Conservation (phyloP, 805 yeast species). For the Spencermartinsiella europaea region DNA sequence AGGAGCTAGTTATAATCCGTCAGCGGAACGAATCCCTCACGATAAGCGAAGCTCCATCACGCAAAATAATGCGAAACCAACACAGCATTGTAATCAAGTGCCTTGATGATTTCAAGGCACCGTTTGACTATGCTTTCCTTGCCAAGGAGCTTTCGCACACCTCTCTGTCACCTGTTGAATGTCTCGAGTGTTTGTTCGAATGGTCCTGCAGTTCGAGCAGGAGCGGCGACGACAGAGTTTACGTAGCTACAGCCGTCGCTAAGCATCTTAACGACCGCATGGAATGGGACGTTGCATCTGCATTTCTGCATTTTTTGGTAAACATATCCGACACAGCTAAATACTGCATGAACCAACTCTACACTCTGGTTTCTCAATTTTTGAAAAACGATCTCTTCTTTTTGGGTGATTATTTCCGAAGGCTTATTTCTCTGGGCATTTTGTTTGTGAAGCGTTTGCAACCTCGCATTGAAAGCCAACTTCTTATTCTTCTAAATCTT, state of each 20-base stretch:
- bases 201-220: slow-evolving; percentile 26
- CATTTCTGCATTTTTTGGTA: slow-evolving; percentile 25
- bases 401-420: slow-evolving; percentile 66
- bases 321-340: slow-evolving; percentile 6
- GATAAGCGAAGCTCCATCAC: slow-evolving; percentile 20
- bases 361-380: slow-evolving; percentile 49
- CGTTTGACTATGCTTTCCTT: slow-evolving; percentile 21
- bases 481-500: slow-evolving; percentile 41
- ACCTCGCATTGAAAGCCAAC: slow-evolving; percentile 36
- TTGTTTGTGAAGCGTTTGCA: slow-evolving; percentile 52
- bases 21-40: slow-evolving; percentile 23
- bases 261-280: slow-evolving; percentile 16
- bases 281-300: slow-evolving; percentile 23
- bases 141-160: slow-evolving; percentile 10
- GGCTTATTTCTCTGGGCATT: slow-evolving; percentile 80
- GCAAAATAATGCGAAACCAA: slow-evolving; percentile 18
- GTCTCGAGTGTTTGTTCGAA: slow-evolving; percentile 21
- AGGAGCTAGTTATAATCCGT: slow-evolving; percentile 15
- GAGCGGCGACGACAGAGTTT: slow-evolving; percentile 19
- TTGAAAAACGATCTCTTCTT: slow-evolving; percentile 45
- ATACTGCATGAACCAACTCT: slow-evolving; percentile 16
- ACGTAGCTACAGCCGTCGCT: slow-evolving; percentile 20
- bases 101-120: slow-evolving; percentile 29
- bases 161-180: slow-evolving; percentile 12
- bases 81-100: slow-evolving; percentile 20